Conservation (phyloP, 148 eudicot species). For the Oxyria digyna region DNA sequence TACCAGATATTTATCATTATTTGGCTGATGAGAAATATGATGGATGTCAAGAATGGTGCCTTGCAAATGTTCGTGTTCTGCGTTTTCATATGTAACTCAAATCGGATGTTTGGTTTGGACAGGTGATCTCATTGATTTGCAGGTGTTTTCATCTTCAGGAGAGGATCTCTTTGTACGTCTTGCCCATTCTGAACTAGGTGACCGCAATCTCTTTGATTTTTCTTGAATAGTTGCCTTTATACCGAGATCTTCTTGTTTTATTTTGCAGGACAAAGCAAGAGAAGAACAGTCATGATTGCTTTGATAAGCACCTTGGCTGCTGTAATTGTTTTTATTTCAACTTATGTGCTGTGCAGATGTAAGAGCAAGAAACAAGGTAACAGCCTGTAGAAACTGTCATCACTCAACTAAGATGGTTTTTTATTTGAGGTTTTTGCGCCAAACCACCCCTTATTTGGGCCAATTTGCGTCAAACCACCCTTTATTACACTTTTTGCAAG, state of each 20-base stretch:
- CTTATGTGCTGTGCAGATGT: not conserved
- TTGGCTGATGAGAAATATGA: slow-evolving; percentile 17
- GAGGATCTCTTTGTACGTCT: slow-evolving; percentile 36
- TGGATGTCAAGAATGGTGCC: slow-evolving; percentile 30
- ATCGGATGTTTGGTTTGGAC: slow-evolving; percentile 56
- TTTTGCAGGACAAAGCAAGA: not conserved
- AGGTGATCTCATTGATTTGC: slow-evolving; percentile 33
- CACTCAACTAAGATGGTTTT: too few species aligned
- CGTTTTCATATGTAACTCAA: slow-evolving; percentile 24
- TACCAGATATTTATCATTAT: slow-evolving; percentile 29
- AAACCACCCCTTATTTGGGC: too few species aligned
- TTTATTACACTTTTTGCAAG: too few species aligned
- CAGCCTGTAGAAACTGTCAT: not conserved
- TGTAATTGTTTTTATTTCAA: not conserved
- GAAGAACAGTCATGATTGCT: not conserved
- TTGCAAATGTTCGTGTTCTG: slow-evolving; percentile 39
- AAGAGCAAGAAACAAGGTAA: not conserved
- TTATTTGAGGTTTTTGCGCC: too few species aligned
- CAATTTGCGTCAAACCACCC: too few species aligned
- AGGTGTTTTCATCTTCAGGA: slow-evolving; percentile 18
- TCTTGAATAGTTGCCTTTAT: not conserved
- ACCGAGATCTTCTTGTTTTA: not conserved
- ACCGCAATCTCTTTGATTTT: not conserved
- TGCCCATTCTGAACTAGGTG: slow-evolving; percentile 40
- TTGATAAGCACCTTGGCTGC: not conserved